phyloP scores from a whole-genome alignment of 108 stramenopile species.

The Skeletonema marinoi region DNA sequence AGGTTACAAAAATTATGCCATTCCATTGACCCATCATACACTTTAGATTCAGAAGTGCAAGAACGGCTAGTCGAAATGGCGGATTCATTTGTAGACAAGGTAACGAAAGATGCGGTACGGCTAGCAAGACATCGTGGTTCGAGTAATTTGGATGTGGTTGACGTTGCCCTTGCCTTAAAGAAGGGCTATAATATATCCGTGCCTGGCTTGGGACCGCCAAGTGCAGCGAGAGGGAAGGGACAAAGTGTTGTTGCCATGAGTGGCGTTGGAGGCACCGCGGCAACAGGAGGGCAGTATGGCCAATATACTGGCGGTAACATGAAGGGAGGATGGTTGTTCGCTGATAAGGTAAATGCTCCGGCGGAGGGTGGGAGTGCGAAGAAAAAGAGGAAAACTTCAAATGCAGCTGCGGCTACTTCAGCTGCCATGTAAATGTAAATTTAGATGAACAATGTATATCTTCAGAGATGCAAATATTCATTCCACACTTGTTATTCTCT shows the following conservation, averaged over 20 bases:
- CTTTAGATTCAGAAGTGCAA: conserved; percentile 75
- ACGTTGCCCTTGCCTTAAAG: conserved; percentile 74
- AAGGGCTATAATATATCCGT: conserved; percentile 82
- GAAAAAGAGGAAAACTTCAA: conserved; percentile 8
- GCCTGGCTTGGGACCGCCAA: conserved; percentile 75
- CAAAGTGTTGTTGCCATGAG: conserved; percentile 13
- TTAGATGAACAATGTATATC: neutral
- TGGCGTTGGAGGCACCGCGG: neutral
- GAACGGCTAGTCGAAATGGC: conserved; percentile 76
- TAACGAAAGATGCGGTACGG: conserved; percentile 57
- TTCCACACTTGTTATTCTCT: neutral
- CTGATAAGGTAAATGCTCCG: conserved; percentile 23
- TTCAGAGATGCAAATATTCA: neutral
- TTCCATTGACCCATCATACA: conserved; percentile 77
- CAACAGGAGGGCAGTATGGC: neutral
- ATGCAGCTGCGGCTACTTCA: neutral
- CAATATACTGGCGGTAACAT: neutral
- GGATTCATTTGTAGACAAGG: conserved; percentile 83
- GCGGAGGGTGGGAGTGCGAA: neutral
- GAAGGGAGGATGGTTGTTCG: conserved; percentile 46
- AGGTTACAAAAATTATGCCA: conserved; percentile 62
- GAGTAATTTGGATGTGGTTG: conserved; percentile 71
- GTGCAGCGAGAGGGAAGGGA: neutral
- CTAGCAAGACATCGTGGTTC: conserved; percentile 80
- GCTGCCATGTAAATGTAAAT: conserved; percentile 20